These are phyloP conservation scores for Tolypocladium guangdongense DNA, from an alignment of 2,329 filamentous ascomycete species.

Conservation along the genomic window DNA sequence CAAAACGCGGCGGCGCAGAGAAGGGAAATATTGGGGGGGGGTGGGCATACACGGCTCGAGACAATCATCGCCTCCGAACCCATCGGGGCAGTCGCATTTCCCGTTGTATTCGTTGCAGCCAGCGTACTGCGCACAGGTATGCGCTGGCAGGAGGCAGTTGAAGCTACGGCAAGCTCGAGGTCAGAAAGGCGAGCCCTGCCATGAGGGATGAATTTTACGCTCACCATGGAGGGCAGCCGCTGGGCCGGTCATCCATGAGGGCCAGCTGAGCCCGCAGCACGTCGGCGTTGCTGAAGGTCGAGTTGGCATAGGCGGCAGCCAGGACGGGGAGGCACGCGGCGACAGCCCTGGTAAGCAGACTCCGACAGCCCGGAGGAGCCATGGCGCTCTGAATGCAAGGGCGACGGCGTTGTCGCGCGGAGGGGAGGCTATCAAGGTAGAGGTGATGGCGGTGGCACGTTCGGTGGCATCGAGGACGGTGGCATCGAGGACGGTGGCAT, in stretches of 20 bases:
- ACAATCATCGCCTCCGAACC: constrained; percentile 92
- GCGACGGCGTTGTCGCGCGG: constrained; percentile 6
- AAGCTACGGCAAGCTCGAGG: constrained; percentile 51
- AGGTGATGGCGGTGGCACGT: constrained; percentile 15
- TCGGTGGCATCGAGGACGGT: constrained; percentile 43
- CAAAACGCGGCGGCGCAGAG: neutral
- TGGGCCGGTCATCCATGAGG: constrained; percentile 61
- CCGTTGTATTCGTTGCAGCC: constrained; percentile 83
- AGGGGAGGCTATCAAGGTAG: constrained; percentile 20
- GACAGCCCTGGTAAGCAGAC: constrained; percentile 24
- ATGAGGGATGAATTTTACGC: constrained; percentile 11
- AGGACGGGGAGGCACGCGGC: constrained; percentile 29
- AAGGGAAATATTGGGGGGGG: neutral
- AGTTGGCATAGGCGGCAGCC: constrained; percentile 29
- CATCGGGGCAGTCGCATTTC: constrained; percentile 83
- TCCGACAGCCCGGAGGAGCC: constrained; percentile 25
- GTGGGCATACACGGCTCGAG: constrained; percentile 58
- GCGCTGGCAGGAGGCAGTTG: constrained; percentile 92
- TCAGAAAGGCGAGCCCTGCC: constrained; percentile 15
- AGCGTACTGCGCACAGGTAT: constrained; percentile 83
- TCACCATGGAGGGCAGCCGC: constrained; percentile 69
- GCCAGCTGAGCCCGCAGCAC: constrained; percentile 56
- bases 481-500: constrained; percentile 55
- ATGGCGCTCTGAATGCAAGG: constrained; percentile 19
- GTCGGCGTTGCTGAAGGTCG: constrained; percentile 51